These are phyloP conservation scores for Globisporangium paddicum DNA, from an alignment of 352 stramenopile species.

Conservation along the genomic window DNA sequence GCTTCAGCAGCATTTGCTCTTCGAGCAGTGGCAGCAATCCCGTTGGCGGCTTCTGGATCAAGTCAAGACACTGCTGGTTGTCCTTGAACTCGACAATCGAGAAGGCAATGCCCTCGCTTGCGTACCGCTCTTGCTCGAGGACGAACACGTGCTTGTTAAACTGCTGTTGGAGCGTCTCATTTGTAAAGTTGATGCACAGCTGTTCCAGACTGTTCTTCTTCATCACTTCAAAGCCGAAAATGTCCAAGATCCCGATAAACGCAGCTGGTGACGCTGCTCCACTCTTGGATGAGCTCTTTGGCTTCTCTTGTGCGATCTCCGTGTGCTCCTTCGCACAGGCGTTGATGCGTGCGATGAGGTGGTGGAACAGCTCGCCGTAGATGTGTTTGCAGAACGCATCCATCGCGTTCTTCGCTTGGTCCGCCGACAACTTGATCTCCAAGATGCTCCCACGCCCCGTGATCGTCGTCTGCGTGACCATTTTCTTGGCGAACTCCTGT, in stretches of 20 bases:
- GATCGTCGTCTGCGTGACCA: slow-evolving; percentile 80
- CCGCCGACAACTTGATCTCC: slow-evolving; percentile 63
- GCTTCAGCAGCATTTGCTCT: slow-evolving; percentile 85
- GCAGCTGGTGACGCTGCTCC: slow-evolving; percentile 7
- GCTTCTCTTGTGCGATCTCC: slow-evolving; percentile 16
- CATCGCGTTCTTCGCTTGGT: slow-evolving; percentile 78
- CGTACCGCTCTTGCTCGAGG: slow-evolving; percentile 78
- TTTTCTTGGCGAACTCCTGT: slow-evolving; percentile 65
- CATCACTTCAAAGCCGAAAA: slow-evolving; percentile 91
- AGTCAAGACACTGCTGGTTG: slow-evolving; percentile 70
- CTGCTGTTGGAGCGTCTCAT: slow-evolving; percentile 88
- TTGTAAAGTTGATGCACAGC: slow-evolving; percentile 91
- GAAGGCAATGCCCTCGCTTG: slow-evolving; percentile 65
- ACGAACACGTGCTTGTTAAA: slow-evolving; percentile 90
- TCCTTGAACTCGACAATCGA: slow-evolving; percentile 81
- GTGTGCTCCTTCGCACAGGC: slow-evolving; percentile 61
- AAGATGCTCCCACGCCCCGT: slow-evolving; percentile 70
- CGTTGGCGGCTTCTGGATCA: slow-evolving; percentile 78
- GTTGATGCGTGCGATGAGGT: slow-evolving; percentile 76
- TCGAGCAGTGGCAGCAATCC: slow-evolving; percentile 82
- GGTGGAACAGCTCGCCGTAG: slow-evolving; percentile 77
- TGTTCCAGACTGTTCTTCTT: slow-evolving; percentile 87
- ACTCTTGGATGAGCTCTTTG: slow-evolving; percentile 1
- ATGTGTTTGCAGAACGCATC: slow-evolving; percentile 85
- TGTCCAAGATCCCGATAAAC: slow-evolving; percentile 89